phyloP scores from a whole-genome alignment of 768 basidiomycete genomes.

The Ramaria sp. region DNA sequence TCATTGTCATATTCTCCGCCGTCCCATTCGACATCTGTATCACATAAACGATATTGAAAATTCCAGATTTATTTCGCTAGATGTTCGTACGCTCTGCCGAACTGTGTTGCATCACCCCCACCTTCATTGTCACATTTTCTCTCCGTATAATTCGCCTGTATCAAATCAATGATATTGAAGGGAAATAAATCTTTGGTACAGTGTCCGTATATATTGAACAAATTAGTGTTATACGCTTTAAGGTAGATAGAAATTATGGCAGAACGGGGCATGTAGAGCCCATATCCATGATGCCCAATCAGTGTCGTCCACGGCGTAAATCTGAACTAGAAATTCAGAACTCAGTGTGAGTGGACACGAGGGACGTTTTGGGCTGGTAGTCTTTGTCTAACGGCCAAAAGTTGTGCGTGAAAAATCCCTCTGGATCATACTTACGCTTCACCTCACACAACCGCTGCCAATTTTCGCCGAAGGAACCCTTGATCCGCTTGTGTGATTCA shows the following conservation, averaged over 20 bases:
- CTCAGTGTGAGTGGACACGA: neutral
- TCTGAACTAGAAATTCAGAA: neutral
- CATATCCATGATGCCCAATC: too few species aligned
- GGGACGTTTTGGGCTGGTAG: conserved; percentile 26
- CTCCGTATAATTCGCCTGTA: neutral
- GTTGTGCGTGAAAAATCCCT: conserved; percentile 61
- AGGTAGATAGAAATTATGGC: too few species aligned
- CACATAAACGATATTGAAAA: too few species aligned
- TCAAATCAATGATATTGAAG: neutral
- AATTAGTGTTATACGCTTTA: too few species aligned
- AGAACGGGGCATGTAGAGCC: too few species aligned
- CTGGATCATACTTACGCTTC: conserved; percentile 70
- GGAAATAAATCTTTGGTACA: too few species aligned
- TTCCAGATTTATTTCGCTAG: too few species aligned
- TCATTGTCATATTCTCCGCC: neutral
- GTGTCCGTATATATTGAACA: too few species aligned
- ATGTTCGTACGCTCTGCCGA: neutral
- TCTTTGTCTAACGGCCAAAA: conserved; percentile 69
- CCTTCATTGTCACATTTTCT: neutral
- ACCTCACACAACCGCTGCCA: conserved; percentile 61
- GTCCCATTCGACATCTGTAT: neutral
- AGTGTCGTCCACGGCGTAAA: neutral
- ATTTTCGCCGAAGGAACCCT: conserved; percentile 62
- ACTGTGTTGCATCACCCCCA: neutral
- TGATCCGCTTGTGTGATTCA: conserved; percentile 51